Evolutionary conservation across 2,329 filamentous ascomycete species (phyloP), one percentile per base, ranked within the genome.

Genomic region (Epichloe typhina): DNA sequence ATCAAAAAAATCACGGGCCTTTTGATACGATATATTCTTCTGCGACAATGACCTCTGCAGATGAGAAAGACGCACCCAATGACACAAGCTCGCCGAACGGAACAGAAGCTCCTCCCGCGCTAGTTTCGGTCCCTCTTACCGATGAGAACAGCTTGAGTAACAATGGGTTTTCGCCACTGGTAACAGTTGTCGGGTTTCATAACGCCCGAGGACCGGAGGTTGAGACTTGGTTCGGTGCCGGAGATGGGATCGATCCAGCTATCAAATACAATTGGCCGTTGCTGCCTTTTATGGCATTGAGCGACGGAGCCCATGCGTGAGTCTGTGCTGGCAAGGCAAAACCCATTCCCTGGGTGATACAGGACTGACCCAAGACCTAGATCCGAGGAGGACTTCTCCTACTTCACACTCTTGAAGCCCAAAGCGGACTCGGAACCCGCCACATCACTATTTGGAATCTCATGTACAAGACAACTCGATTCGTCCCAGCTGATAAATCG

Each of bases 211-310:
- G 93, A 8, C 93, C 93, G 35, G 93, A 98, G 71, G 86, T 97
- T 51, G 90, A 97, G 72, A 79, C 77, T 61, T 97, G 91, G 86
- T 88, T 95, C 63, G 89, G 88, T 54, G 80, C 70, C 31, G 67
- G 83, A 19, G 82, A 91, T 58, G 86, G 82, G 50, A 74, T 72
- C 52, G 89, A 96, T 67, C 88, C 91, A 11, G 86, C 86, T 3
- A 73, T 70, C 44, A 85, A 90, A 53, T 91, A 94, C 69, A 88
- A 93, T 63, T 98, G 93, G 93, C 77, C 83, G 31, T 69, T 96
- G 58, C 74, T 98, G 54, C 90, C 93, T 0, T 98, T 98, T 67
- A 96, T 97, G 88, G 93, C 93, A 31, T 71, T 98, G 62, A 93
- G 88, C 52, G 93, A 98, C 65, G 93, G 93, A 49, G 93, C 93